These are phyloP conservation scores for Castanospermum australe DNA, from an alignment of 306 rosid genomes.

Conservation along the genomic window DNA sequence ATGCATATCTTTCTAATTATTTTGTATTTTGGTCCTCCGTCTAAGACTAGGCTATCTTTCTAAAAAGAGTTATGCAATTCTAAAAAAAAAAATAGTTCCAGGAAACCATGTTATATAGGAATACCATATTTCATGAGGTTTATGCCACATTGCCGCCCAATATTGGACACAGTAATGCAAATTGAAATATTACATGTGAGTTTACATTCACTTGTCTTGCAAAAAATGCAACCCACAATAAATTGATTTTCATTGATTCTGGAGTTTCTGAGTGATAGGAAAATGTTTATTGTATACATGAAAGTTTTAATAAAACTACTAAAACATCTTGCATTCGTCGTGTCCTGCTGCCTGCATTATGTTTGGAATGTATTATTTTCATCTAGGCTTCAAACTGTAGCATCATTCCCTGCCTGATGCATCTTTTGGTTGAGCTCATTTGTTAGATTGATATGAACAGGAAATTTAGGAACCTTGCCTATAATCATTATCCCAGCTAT, in stretches of 20 bases:
- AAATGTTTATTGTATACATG: background rate
- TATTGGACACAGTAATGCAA: background rate
- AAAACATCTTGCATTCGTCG: background rate
- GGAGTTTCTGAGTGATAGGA: background rate
- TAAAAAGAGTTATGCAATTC: background rate
- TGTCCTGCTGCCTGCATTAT: background rate
- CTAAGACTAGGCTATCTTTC: background rate
- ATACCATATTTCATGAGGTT: background rate
- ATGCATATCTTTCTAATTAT: background rate
- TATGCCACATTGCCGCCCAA: background rate
- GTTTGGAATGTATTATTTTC: background rate
- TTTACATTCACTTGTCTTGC: background rate
- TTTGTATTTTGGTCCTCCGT: background rate
- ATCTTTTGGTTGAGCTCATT: constrained; percentile 24
- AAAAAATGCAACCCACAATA: background rate
- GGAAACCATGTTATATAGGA: background rate
- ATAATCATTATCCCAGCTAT: constrained; percentile 48
- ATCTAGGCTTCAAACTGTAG: background rate
- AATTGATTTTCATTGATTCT: background rate
- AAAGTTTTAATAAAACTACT: background rate
- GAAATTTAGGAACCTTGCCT: constrained; percentile 54
- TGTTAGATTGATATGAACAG: constrained; percentile 31
- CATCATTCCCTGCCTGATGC: background rate
- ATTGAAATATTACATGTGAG: background rate
- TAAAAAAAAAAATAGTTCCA: background rate